A percentile compares a stretch with the other conserved stretches of the same genome.
These are phyloP conservation scores for Aspergillus japonicus DNA, from an alignment of 2,329 filamentous ascomycete species.

Conservation along the genomic window DNA sequence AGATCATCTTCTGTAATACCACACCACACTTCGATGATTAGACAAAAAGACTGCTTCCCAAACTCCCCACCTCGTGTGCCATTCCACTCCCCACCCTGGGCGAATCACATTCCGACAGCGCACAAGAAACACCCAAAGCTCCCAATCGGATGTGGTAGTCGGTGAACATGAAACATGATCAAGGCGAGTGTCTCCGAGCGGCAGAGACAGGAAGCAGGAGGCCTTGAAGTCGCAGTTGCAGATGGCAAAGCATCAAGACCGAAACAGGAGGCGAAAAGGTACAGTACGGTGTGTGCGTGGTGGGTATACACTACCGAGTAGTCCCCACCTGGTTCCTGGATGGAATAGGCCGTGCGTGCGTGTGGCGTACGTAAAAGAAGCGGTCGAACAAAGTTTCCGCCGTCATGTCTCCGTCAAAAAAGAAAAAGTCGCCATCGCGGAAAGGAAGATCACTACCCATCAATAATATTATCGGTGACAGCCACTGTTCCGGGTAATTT, in stretches of 20 bases:
- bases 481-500: slow-evolving; percentile 9
- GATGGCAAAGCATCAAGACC: background rate
- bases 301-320: background rate
- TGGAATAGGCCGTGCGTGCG: background rate
- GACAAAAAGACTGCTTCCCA: background rate
- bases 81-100: background rate
- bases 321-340: slow-evolving; percentile 2
- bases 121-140: background rate
- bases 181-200: background rate
- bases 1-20: slow-evolving; percentile 6
- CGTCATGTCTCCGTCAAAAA: background rate
- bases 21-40: background rate
- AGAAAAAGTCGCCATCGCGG: slow-evolving; percentile 2
- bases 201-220: too few species aligned
- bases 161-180: slow-evolving; percentile 5
- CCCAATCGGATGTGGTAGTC: too few species aligned
- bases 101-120: slow-evolving; percentile 12
- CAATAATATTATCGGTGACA: background rate
- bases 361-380: background rate
- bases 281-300: background rate
- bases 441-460: background rate
- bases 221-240: too few species aligned
- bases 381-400: background rate
- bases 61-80: background rate
- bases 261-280: background rate